Evolutionary conservation across 164 flowering plant genomes (phyloP), one percentile per base, ranked within the genome.

Genomic region (Nelumbo lutea): DNA sequence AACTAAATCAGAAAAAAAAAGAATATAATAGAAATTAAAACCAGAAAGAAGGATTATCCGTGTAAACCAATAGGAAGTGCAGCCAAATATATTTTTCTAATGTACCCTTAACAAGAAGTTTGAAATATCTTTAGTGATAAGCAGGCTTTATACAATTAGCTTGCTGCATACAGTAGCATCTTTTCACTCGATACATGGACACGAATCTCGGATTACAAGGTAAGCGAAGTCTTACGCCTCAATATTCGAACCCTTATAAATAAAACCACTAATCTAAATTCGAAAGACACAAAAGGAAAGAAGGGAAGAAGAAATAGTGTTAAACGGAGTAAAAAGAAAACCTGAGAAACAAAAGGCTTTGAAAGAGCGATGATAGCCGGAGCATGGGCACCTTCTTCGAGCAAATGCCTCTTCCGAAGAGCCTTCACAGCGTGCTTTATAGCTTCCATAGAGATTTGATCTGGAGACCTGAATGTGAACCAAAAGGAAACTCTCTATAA

Each of bases 371-470:
- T 39, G n/a, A 84, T 64, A 63, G 96, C 96, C 0, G 98, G 96
- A 47, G 81, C 84, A 78, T 95, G 98, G 73, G 98, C 97, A 9
- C 85, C 98, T 80, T 92, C 97, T 78, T 95, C 98, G 1, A 87
- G 73, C 68, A 86, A 78, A 85, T 88, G 96, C 61, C 97, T 87
- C 79, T 87, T 84, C 64, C 85, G 73, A 39, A 95, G 83, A 43
- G 97, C 96, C 73, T 73, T 92, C 69, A 92, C 38, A n/a, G 97
- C 96, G 68, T 90, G 88, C 59, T 77, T 84, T 56, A 91, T 89
- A 9, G 97, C 93, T 39, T 69, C 81, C 72, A 52, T 73, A 14
- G 89, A 92, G 38, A 75, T 69, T 71, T 86, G 86, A 9, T 88
- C 89, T 61, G 79, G 76, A 13, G 81, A 79, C 93, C 91, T 90